Base-by-base conservation (phyloP, 2,329 filamentous ascomycete genomes). In the Alternaria rosae region DNA sequence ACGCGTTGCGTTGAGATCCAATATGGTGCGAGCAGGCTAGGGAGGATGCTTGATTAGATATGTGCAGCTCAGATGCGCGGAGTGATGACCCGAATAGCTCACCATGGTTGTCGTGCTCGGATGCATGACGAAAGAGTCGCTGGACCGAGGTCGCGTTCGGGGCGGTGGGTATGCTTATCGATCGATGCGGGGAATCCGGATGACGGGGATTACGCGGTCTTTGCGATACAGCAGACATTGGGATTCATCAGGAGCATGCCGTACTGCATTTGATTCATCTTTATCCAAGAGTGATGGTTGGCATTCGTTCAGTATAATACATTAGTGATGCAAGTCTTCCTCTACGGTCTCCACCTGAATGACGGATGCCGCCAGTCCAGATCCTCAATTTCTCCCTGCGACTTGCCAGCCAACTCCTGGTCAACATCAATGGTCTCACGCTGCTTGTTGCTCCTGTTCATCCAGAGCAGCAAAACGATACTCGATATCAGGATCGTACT, bases 361-460 rank as follows among this genome's bases (percentile, higher is more conserved):
- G 79, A 85, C 4, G 89, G 89, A 77, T 92, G 89, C 28, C 69
- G 72, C 76, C 76, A 80, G 45, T 79, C 78, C 41, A 80, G 30
- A 64, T 79, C 76, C 65, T 79, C 75, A 55, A 74, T 66, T 57
- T 77, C 67, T 8, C 65, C 61, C 4, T 41, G 15, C 13, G 62
- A 71, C 54, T 89, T 59, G 0, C 87, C 88, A 1, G 80, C 82
- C 64, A 91, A 73, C 63, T 87, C 85, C 6, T 81, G 76, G 73
- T 88, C 87, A 5, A 87, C 79, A 72, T 87, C 83, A 44, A 82
- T 82, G n/a, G 69, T 71, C 20, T 85, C 85, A 52, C 88, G 83
- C 70, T 82, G 84, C 72, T 81, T 84, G 71, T 92, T 92, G 68
- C 91, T 87, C 73, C 74, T 77, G 54, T 81, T 82, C 84, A 91